Conservation (phyloP, 768 basidiomycete species). For the Mycena galopus region DNA sequence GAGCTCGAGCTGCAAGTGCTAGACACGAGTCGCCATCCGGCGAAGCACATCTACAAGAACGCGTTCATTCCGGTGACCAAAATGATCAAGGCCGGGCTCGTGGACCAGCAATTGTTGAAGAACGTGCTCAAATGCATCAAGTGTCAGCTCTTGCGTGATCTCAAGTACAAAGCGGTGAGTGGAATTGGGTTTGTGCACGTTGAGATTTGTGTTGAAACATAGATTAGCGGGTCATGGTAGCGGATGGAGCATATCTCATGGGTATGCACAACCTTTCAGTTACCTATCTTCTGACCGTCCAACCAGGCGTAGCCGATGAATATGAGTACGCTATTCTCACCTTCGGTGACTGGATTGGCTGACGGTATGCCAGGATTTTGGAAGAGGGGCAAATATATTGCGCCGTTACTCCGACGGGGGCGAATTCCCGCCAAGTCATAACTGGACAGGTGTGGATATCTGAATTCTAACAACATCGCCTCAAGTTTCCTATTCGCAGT, state of each 20-base stretch:
- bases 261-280: background rate
- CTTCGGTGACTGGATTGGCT: background rate
- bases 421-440: conserved; percentile 24
- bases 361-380: conserved; percentile 12
- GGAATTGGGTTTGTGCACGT: background rate
- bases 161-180: conserved; percentile 37
- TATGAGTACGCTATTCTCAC: conserved; percentile 20
- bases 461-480: too few species aligned
- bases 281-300: too few species aligned
- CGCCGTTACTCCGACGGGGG: conserved; percentile 25
- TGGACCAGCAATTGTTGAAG: conserved; percentile 22
- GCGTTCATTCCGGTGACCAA: conserved; percentile 29
- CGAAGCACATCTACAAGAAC: conserved; percentile 29
- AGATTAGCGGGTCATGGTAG: conserved; percentile 25
- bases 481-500: background rate
- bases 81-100: conserved; percentile 30
- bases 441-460: conserved; percentile 27
- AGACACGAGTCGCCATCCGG: conserved; percentile 26
- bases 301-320: conserved; percentile 32
- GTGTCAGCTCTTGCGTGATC: conserved; percentile 34
- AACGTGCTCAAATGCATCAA: conserved; percentile 37
- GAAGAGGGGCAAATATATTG: conserved; percentile 37
- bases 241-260: conserved; percentile 34
- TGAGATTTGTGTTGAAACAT: background rate
- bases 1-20: conserved; percentile 23